Evolutionary conservation across 2,329 filamentous ascomycete species (phyloP).

Genomic region (Bipolaris gigantea): DNA sequence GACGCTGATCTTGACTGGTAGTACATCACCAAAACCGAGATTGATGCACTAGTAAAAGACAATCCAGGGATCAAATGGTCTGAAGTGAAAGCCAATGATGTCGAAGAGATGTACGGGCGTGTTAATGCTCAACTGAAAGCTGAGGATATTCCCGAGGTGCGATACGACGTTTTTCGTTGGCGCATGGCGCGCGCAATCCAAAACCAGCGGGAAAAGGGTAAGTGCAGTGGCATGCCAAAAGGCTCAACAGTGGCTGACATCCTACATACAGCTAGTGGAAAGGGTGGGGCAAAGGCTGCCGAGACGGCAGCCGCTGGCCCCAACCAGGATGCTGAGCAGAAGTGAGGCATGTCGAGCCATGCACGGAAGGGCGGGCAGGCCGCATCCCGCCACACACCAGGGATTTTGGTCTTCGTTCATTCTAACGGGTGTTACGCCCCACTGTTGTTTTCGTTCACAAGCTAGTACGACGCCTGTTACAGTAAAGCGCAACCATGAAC

Average conservation of each 20-base stretch:
- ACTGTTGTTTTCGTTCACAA: not conserved
- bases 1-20: not conserved
- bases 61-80: not conserved
- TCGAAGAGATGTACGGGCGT: not conserved
- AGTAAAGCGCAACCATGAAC: not conserved
- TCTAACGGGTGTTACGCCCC: not conserved
- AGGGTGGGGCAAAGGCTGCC: not conserved
- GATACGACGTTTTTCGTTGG: slow-evolving; percentile 3
- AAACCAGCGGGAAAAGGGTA: not conserved
- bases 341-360: not conserved
- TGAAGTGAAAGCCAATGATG: not conserved
- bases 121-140: not conserved
- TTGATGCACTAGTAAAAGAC: not conserved
- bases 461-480: not conserved
- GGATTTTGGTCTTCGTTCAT: too few relatives aligned
- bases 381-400: not conserved
- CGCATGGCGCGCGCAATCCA: not conserved
- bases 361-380: not conserved
- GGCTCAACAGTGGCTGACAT: not conserved
- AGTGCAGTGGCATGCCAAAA: not conserved
- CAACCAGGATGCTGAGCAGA: not conserved
- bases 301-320: not conserved
- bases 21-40: slow-evolving; percentile 1
- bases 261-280: not conserved
- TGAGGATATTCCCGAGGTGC: not conserved